Percentiles rank a stretch among this genome's conserved stretches.
Evolutionary conservation across 768 basidiomycete genomes (phyloP).

Genomic region (Scleroderma bovista): DNA sequence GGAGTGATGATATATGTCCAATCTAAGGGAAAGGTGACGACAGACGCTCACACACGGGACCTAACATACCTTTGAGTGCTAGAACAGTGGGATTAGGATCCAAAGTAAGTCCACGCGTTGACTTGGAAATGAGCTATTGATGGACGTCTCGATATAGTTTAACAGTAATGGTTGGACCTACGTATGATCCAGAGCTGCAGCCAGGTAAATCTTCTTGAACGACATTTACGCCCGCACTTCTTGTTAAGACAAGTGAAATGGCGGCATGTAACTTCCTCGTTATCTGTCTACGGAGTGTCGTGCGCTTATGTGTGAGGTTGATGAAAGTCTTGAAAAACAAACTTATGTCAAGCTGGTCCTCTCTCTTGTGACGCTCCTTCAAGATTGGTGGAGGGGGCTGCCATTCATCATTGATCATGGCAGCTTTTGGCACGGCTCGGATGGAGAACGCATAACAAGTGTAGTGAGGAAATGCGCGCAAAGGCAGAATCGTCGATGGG

Average conservation of each 20-base stretch:
- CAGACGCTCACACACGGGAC: neutral
- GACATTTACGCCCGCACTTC: neutral
- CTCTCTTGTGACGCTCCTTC: conserved; percentile 10
- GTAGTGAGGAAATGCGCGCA: conserved; percentile 13
- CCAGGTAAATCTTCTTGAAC: neutral
- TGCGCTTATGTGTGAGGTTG: conserved; percentile 3
- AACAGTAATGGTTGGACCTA: neutral
- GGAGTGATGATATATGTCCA: conserved; percentile 28
- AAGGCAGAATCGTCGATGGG: conserved; percentile 9
- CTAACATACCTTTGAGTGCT: conserved; percentile 14
- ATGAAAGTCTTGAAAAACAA: conserved; percentile 1
- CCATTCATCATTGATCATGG: conserved; percentile 10
- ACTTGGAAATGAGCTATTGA: neutral
- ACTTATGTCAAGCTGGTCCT: neutral
- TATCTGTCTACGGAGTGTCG: neutral
- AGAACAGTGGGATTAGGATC: neutral
- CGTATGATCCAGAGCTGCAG: neutral
- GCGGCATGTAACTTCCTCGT: neutral
- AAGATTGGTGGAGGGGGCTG: conserved; percentile 17
- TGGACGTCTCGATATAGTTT: neutral
- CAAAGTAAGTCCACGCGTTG: neutral
- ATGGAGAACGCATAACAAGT: conserved; percentile 16
- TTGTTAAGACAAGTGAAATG: conserved; percentile 2
- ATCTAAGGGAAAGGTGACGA: conserved; percentile 8
- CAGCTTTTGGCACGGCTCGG: conserved; percentile 18